Percentiles rank a stretch among this genome's conserved stretches.
These are phyloP conservation scores for Aleurites moluccanus DNA, from an alignment of 441 rosid genomes.

Conservation along the genomic window DNA sequence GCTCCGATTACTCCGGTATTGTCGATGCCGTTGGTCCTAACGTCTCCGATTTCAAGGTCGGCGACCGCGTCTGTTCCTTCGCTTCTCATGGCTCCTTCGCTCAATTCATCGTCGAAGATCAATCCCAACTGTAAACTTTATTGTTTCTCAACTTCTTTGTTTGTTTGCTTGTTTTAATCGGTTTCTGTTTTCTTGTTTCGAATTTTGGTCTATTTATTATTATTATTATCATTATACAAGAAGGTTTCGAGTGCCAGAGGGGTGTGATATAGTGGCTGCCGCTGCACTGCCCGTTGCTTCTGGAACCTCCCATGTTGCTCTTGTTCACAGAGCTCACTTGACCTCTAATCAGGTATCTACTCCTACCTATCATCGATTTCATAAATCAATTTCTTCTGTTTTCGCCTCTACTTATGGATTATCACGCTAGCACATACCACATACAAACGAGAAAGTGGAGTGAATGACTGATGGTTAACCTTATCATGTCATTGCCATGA, in stretches of 20 bases:
- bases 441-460: background rate
- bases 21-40: constrained; percentile 63
- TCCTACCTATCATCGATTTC: background rate
- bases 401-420: background rate
- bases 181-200: background rate
- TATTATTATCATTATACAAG: background rate
- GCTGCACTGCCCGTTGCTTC: constrained; percentile 88
- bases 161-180: background rate
- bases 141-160: background rate
- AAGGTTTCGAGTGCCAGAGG: constrained; percentile 74
- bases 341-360: constrained; percentile 60
- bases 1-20: constrained; percentile 86
- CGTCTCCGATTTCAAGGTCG: constrained; percentile 64
- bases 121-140: constrained; percentile 50
- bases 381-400: background rate
- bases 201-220: background rate
- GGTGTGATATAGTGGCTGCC: constrained; percentile 77
- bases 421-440: background rate
- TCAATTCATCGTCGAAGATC: constrained; percentile 72
- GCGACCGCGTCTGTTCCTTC: constrained; percentile 73
- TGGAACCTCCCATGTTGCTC: constrained; percentile 95
- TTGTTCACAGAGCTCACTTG: constrained; percentile 80
- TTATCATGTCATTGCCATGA: background rate
- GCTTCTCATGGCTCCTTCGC: constrained; percentile 74
- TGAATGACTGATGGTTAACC: background rate